Percentiles rank a stretch among this genome's conserved stretches.
Evolutionary conservation across 305 asterid genomes (phyloP).

Genomic region (Ajuga reptans): DNA sequence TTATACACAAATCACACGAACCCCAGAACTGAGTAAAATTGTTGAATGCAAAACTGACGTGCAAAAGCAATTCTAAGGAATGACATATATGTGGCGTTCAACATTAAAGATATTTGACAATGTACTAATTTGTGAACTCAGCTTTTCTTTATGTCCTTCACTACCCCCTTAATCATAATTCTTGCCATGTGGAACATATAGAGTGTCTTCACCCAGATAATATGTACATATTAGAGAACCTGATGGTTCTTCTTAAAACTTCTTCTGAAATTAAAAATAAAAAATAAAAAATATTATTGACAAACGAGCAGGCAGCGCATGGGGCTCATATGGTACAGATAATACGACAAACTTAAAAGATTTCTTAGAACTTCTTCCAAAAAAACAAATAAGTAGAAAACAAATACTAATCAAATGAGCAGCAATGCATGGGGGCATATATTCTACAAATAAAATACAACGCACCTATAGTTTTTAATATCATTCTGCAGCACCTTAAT

Average conservation of each 20-base stretch:
- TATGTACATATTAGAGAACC: neutral
- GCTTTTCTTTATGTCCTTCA: neutral
- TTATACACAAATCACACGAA: neutral
- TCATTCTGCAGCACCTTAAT: slow-evolving; percentile 85
- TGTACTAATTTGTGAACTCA: neutral
- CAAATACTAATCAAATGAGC: neutral
- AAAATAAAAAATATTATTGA: no score
- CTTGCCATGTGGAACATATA: neutral
- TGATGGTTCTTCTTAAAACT: neutral
- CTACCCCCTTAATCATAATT: neutral
- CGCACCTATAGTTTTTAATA: slow-evolving; percentile 59
- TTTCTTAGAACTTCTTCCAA: neutral
- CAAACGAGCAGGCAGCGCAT: no score
- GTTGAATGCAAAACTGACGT: neutral
- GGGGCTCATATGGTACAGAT: no score
- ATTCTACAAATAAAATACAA: slow-evolving; percentile 12
- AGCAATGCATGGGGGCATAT: slow-evolving; percentile 1
- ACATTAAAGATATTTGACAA: neutral
- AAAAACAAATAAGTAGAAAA: no score
- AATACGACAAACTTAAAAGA: no score
- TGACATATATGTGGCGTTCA: neutral
- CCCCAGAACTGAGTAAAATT: neutral
- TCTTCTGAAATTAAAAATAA: no score
- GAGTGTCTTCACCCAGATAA: neutral
- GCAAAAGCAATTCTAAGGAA: neutral